Evolutionary conservation across 2,329 filamentous ascomycete genomes (phyloP), one percentile per base, ranked within the genome.

Genomic region (Penicillium sp.): DNA sequence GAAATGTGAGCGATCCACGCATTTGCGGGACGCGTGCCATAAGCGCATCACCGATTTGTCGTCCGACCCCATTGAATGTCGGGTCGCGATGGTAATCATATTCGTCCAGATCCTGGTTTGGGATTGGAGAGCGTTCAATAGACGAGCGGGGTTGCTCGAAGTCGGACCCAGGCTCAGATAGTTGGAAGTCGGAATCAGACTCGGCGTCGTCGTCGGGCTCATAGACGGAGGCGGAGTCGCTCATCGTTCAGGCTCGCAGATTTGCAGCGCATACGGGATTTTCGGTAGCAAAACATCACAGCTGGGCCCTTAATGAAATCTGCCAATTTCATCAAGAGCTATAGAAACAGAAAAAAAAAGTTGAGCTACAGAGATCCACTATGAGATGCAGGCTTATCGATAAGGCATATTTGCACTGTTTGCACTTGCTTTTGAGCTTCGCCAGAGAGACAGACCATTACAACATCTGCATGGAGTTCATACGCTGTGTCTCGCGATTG

Each of bases 231-330:
- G 61, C 58, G 53, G 65, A 68, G 59, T 65, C 72, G 72, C 72
- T 75, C 73, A 76, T 76, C 50, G 60, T 72, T 58, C 56, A 63
- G 59, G 60, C 70, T 77, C 74, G 63, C 81, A 59, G 35, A 54
- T 56, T 58, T 60, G 58, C 64, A 63, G 65, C 62, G 58, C 66
- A 65, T 66, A 53, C 61, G 60, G 48, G 56, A 37, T 29, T 44
- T 51, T 39, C 31, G 42, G 49, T 46, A 47, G 57, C 50, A 55
- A 60, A 61, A 60, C 69, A 72, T 72, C 58, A 66, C 66, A 65
- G 55, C 59, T 59, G 43, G 50, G 5, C 50, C 58, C 32, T 45
- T 14, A 14, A n/a, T 35, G 14, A 44, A 55, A 40, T 22, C 22
- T 51, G 54, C 40, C 46, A 47, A 45, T 43, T 51, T 35, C 49